Percentiles rank a stretch among this genome's conserved stretches.
Conservation (phyloP, 306 rosid genomes). For the Carpinus viminea region DNA sequence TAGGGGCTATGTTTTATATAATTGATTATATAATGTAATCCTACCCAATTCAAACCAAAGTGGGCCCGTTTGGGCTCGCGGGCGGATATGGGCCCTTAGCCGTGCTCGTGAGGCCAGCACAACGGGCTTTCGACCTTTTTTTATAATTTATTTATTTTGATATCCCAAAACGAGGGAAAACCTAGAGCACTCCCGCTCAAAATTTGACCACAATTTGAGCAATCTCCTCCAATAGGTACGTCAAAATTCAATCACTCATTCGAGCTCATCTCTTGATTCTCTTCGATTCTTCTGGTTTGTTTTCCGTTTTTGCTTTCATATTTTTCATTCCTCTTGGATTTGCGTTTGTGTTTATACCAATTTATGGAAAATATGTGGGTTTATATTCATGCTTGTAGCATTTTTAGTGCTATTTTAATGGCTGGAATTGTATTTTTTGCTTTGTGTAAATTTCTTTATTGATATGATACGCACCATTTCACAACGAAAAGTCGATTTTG, state of each 20-base stretch:
- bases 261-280: neutral
- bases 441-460: no score
- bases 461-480: neutral
- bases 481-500: neutral
- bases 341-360: neutral
- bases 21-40: no score
- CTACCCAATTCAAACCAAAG: no score
- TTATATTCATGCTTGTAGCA: neutral
- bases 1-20: no score
- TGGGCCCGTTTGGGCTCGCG: no score
- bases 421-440: neutral
- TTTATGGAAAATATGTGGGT: neutral
- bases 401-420: neutral
- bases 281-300: neutral
- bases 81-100: no score
- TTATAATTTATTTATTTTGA: no score
- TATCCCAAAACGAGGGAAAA: constrained; percentile 6
- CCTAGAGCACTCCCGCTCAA: constrained; percentile 6
- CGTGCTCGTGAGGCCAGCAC: no score
- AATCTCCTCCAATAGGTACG: neutral
- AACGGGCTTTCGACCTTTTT: constrained; percentile 1
- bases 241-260: no score
- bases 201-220: neutral
- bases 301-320: neutral
- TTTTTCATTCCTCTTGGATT: neutral